A percentile compares a stretch with the other conserved stretches of the same genome.
Evolutionary conservation across 805 yeast species (phyloP).

Genomic region (Ogataea chonburiensis): DNA sequence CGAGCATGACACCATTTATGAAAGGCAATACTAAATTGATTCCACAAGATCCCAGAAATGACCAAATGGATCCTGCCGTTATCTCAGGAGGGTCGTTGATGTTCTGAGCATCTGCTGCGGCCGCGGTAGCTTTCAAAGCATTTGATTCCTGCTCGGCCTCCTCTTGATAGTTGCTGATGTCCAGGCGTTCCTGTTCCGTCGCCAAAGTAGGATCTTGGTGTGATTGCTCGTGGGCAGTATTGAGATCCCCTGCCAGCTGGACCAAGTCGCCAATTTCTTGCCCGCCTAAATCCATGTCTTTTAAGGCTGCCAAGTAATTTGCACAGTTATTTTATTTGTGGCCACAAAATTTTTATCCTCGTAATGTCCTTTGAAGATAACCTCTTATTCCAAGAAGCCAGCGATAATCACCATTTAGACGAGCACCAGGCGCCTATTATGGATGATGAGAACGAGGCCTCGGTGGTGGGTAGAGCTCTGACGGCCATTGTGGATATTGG

Average conservation of each 20-base stretch:
- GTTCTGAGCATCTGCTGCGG: constrained; percentile 1
- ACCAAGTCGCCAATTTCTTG: constrained; percentile 16
- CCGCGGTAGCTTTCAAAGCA: background rate
- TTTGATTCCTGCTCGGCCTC: constrained; percentile 9
- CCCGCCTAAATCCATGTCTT: constrained; percentile 11
- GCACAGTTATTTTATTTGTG: background rate
- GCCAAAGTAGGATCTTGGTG: constrained; percentile 11
- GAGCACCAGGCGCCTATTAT: constrained; percentile 20
- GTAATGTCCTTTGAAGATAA: constrained; percentile 32
- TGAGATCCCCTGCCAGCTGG: constrained; percentile 16
- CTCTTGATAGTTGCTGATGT: constrained; percentile 11
- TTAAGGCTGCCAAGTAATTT: background rate
- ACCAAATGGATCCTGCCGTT: constrained; percentile 34
- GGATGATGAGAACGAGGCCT: constrained; percentile 45
- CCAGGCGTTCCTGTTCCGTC: constrained; percentile 18
- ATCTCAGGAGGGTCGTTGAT: constrained; percentile 11
- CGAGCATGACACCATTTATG: constrained; percentile 91
- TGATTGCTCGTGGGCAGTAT: constrained; percentile 14
- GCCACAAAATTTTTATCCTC: constrained; percentile 10
- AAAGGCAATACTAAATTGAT: constrained; percentile 83
- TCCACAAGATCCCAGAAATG: constrained; percentile 48
- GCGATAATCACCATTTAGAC: constrained; percentile 32
- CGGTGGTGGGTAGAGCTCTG: constrained; percentile 54
- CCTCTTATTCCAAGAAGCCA: constrained; percentile 27
- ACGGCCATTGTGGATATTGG: constrained; percentile 76